Conservation (phyloP, 768 basidiomycete species). For the Boletus sensibilis region DNA sequence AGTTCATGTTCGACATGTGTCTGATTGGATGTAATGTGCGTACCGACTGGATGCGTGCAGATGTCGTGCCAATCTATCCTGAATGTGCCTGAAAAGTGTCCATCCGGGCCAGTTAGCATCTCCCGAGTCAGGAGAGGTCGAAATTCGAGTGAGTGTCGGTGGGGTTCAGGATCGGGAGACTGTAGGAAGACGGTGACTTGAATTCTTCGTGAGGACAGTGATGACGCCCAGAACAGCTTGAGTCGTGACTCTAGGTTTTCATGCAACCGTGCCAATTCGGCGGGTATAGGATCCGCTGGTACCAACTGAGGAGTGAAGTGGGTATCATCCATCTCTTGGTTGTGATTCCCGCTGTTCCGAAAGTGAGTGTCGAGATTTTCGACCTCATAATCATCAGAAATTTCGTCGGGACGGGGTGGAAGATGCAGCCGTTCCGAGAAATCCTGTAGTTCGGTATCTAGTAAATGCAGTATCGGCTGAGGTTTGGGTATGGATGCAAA, state of each 20-base stretch:
- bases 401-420: conserved; percentile 59
- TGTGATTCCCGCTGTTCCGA: conserved; percentile 24
- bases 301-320: conserved; percentile 16
- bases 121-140: conserved; percentile 50
- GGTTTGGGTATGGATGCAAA: conserved; percentile 74
- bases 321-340: conserved; percentile 22
- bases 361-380: conserved; percentile 57
- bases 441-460: conserved; percentile 30
- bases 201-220: conserved; percentile 60
- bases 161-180: conserved; percentile 17
- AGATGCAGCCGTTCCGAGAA: conserved; percentile 37
- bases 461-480: conserved; percentile 22
- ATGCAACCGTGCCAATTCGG: conserved; percentile 55
- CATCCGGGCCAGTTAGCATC: conserved; percentile 62
- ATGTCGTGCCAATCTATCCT: conserved; percentile 68
- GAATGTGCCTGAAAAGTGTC: conserved; percentile 68
- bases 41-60: conserved; percentile 55
- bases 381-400: conserved; percentile 56
- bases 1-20: conserved; percentile 43
- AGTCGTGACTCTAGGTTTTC: conserved; percentile 75
- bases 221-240: conserved; percentile 78
- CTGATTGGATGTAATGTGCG: conserved; percentile 59
- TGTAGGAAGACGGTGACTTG: conserved; percentile 58
- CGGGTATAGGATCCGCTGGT: conserved; percentile 23
- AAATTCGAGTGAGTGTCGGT: conserved; percentile 31